Conservation (phyloP, 2,329 filamentous ascomycete species). For the Juglanconis juglandina region DNA sequence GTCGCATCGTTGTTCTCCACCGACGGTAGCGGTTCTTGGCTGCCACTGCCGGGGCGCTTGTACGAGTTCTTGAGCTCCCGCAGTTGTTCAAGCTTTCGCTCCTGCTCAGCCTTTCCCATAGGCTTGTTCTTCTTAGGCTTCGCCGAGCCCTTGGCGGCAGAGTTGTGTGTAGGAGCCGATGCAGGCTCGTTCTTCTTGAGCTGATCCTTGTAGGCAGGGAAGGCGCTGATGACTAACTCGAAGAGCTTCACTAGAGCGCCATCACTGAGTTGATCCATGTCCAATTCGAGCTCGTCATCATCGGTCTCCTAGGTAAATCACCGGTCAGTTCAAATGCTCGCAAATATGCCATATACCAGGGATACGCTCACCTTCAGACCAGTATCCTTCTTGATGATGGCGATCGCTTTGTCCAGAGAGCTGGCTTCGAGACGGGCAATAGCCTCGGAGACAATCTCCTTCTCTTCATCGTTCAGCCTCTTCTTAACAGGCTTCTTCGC, state of each 20-base stretch:
- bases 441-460: constrained; percentile 83
- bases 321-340: constrained; percentile 24
- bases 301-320: constrained; percentile 48
- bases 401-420: constrained; percentile 77
- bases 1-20: constrained; percentile 32
- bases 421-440: constrained; percentile 76
- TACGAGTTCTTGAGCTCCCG: constrained; percentile 56
- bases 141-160: constrained; percentile 28
- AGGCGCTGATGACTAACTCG: constrained; percentile 38
- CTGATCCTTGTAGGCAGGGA: constrained; percentile 33
- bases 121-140: constrained; percentile 73
- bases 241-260: constrained; percentile 55
- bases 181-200: constrained; percentile 30
- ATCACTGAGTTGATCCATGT: constrained; percentile 55
- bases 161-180: constrained; percentile 18
- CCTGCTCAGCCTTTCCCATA: constrained; percentile 71
- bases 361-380: constrained; percentile 61
- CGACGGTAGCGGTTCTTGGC: constrained; percentile 40
- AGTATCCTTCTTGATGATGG: constrained; percentile 85
- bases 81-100: constrained; percentile 62
- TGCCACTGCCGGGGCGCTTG: constrained; percentile 43
- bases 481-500: constrained; percentile 46
- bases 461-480: constrained; percentile 74
- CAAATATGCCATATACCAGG: background rate
- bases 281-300: constrained; percentile 56